These are phyloP conservation scores for Colletotrichum sidae DNA, from an alignment of 2,329 filamentous ascomycete species.

Conservation along the genomic window DNA sequence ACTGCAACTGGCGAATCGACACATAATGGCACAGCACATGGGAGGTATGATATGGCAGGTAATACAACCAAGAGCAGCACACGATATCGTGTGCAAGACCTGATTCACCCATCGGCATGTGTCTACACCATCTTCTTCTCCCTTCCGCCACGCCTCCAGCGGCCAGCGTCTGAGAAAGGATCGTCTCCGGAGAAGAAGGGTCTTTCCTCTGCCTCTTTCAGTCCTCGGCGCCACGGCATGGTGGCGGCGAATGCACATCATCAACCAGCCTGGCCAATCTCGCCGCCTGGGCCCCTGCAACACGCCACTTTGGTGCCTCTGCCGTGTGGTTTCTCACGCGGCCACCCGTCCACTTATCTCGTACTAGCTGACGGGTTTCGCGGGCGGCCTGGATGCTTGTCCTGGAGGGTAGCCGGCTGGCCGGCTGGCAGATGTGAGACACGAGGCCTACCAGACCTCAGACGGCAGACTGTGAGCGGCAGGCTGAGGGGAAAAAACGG, in stretches of 20 bases:
- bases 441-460: slow-evolving; percentile 21
- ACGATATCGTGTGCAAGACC: not conserved
- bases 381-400: slow-evolving; percentile 25
- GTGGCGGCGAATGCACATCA: slow-evolving; percentile 31
- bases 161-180: not conserved
- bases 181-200: slow-evolving; percentile 2
- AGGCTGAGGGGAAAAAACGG: slow-evolving; percentile 3
- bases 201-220: slow-evolving; percentile 14
- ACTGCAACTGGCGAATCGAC: slow-evolving; percentile 29
- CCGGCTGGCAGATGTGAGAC: slow-evolving; percentile 25
- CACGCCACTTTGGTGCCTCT: slow-evolving; percentile 33
- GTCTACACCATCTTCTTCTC: not conserved
- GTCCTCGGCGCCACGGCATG: slow-evolving; percentile 17
- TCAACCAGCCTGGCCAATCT: slow-evolving; percentile 20
- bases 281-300: slow-evolving; percentile 15
- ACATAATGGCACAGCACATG: slow-evolving; percentile 1
- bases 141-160: slow-evolving; percentile 6
- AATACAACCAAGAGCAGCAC: slow-evolving; percentile 25
- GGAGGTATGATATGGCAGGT: slow-evolving; percentile 16
- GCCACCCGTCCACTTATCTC: slow-evolving; percentile 1
- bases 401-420: slow-evolving; percentile 6
- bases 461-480: not conserved
- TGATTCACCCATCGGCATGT: slow-evolving; percentile 7
- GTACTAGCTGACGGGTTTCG: slow-evolving; percentile 1
- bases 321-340: slow-evolving; percentile 19